These are phyloP conservation scores for Diplocarpon rosae DNA, from an alignment of 2,329 filamentous ascomycete genomes.

Conservation along the genomic window DNA sequence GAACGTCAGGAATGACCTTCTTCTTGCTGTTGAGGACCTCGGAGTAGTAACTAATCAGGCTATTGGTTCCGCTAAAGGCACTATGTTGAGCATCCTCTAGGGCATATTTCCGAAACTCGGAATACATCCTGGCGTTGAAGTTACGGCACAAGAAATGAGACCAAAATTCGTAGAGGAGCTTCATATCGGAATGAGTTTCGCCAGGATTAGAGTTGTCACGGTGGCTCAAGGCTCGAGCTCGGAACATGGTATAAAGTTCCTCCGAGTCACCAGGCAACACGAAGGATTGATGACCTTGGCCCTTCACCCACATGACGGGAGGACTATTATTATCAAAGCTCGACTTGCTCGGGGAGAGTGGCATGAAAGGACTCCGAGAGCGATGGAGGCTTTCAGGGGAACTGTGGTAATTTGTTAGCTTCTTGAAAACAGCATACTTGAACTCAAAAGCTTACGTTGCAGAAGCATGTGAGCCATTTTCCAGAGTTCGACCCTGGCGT, in stretches of 20 bases:
- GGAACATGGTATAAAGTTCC: conserved; percentile 30
- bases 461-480: conserved; percentile 29
- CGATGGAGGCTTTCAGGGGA: conserved; percentile 20
- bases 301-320: conserved; percentile 31
- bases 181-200: conserved; percentile 44
- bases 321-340: conserved; percentile 19
- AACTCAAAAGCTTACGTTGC: conserved; percentile 26
- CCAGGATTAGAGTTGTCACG: conserved; percentile 27
- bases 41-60: conserved; percentile 56
- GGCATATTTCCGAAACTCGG: conserved; percentile 59
- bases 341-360: conserved; percentile 18
- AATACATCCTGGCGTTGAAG: conserved; percentile 67
- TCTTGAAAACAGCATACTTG: background rate
- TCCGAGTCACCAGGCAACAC: conserved; percentile 27
- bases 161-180: conserved; percentile 65
- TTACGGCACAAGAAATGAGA: conserved; percentile 59
- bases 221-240: conserved; percentile 30
- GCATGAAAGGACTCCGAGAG: conserved; percentile 19
- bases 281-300: conserved; percentile 25
- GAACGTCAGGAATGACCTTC: conserved; percentile 38
- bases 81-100: conserved; percentile 49
- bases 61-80: conserved; percentile 45
- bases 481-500: conserved; percentile 28
- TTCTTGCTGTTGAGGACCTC: conserved; percentile 39
- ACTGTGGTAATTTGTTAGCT: conserved; percentile 12